Evolutionary conservation across 2,329 filamentous ascomycete genomes (phyloP), one percentile per base, ranked within the genome.

Genomic region (Beauveria rudraprayagi): DNA sequence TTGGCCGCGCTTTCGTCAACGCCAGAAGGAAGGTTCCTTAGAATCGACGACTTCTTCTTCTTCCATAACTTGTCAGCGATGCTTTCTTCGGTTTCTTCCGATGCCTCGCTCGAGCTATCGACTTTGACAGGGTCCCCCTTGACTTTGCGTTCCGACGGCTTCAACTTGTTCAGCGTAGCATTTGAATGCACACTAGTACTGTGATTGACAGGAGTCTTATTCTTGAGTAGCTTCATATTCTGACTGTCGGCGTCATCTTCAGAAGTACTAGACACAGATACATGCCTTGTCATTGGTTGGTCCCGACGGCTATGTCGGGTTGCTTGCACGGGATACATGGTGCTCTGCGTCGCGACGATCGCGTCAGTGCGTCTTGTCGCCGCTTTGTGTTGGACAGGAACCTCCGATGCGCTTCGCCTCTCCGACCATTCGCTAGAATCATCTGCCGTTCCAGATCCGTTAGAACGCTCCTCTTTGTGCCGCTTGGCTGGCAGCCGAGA

Each of bases 1-100:
- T 90, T 90, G 0, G 93, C 94, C 3, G 92, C 90, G 28, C 81
- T 78, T 65, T 88, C 83, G 69, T 99, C 94, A 3, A 97, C 84
- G 0, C 92, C 92, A 58, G 86, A 82, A 0, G 92, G 92, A 1
- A 97, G 75, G 61, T 88, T 87, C 69, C 90, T 91, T 69, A 97
- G 77, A 24, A 96, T 78, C 9, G 80, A 73, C 54, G 80, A 77
- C 64, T 90, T 84, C 54, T 81, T 84, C 57, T 78, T 79, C 65
- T 89, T 83, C 81, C 85, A 89, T 10, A 78, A 76, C 22, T 72
- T 75, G 55, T 81, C 77, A 8, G 76, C 74, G 28, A 66, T 67
- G 1, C 67, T 70, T 30, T 76, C 75, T 22, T 76, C 73, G 22
- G 74, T 72, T 5, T 76, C 75, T 41, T 80, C 78, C 10, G 77